Percentiles rank a stretch among this genome's conserved stretches.
phyloP scores from a whole-genome alignment of 1,284 basidiomycete genomes.

The Cryptococcus sp. region DNA sequence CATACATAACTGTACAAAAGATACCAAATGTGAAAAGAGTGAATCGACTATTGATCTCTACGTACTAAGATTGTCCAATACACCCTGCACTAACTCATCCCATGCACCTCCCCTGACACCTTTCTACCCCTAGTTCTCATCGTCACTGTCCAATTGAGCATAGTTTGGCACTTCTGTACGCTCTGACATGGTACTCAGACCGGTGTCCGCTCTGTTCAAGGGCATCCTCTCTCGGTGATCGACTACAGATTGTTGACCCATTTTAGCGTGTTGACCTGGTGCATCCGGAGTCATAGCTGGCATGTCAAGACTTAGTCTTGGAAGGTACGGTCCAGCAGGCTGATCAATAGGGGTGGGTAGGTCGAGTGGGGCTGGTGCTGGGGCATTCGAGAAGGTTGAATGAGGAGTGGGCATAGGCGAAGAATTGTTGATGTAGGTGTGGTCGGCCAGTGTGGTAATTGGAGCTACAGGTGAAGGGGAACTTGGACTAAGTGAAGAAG shows the following conservation, averaged over 20 bases:
- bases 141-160: conserved; percentile 24
- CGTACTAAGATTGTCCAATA: background rate
- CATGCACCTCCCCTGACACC: background rate
- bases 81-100: background rate
- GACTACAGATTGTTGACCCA: background rate
- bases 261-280: background rate
- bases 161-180: conserved; percentile 7
- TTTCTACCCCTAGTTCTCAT: conserved; percentile 4
- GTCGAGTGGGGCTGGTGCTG: background rate
- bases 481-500: conserved; percentile 11
- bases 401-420: background rate
- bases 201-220: background rate
- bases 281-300: conserved; percentile 15
- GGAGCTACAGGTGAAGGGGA: conserved; percentile 17
- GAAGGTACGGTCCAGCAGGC: conserved; percentile 4
- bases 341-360: background rate
- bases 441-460: conserved; percentile 18
- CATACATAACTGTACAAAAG: background rate
- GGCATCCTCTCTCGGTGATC: background rate
- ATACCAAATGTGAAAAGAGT: background rate
- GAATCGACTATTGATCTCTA: background rate
- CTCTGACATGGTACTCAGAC: background rate
- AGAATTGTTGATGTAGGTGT: conserved; percentile 5
- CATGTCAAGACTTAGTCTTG: conserved; percentile 31
- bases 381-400: background rate